Conservation (phyloP, 805 yeast species). For the Scheffersomyces ergatensis region DNA sequence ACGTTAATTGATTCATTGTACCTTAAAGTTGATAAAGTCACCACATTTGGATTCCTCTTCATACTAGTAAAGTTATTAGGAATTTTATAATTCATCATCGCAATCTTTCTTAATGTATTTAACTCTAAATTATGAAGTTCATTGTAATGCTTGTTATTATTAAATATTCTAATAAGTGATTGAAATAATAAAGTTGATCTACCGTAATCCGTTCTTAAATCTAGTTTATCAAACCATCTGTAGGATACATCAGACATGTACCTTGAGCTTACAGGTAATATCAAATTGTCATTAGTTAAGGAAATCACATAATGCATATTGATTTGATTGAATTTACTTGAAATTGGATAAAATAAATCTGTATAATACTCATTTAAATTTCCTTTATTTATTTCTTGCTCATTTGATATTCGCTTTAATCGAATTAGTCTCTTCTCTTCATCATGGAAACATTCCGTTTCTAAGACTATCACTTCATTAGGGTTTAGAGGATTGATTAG, state of each 20-base stretch:
- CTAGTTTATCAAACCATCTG: conserved; percentile 25
- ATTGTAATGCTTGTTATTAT: conserved; percentile 6
- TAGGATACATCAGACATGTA: conserved; percentile 29
- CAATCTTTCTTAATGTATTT: conserved; percentile 16
- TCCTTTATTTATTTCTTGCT: background rate
- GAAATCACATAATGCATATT: conserved; percentile 28
- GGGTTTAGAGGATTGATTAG: conserved; percentile 26
- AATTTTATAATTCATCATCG: conserved; percentile 19
- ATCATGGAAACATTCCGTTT: conserved; percentile 25
- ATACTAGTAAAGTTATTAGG: conserved; percentile 23
- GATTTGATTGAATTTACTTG: conserved; percentile 23
- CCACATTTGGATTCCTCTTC: conserved; percentile 26
- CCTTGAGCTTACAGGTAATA: conserved; percentile 27
- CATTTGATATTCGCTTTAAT: conserved; percentile 12
- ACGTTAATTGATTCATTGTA: conserved; percentile 23
- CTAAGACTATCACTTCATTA: conserved; percentile 22
- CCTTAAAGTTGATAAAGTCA: conserved; percentile 17
- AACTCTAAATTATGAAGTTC: conserved; percentile 13
- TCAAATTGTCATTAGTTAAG: conserved; percentile 11
- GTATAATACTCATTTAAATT: conserved; percentile 8
- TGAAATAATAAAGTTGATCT: conserved; percentile 20
- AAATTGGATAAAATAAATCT: conserved; percentile 17
- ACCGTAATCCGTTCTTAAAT: conserved; percentile 26
- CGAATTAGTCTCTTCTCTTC: conserved; percentile 20
- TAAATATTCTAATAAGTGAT: conserved; percentile 20